Base-by-base conservation (phyloP, 2,329 filamentous ascomycete genomes). In the Trichoderma gracile region DNA sequence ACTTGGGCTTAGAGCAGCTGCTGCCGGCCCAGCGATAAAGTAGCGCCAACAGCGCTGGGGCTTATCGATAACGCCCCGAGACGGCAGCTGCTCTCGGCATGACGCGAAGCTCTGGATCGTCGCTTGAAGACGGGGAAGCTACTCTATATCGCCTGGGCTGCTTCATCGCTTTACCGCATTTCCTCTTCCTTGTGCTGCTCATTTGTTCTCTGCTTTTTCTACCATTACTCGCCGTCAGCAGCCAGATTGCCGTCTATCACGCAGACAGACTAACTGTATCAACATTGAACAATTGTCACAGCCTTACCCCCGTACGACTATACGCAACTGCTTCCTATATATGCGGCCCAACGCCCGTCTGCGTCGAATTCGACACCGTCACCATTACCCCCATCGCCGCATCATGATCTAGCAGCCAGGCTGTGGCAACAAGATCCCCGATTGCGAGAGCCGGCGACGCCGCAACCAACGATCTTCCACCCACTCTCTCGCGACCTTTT, bases 361-460 rank as follows among this genome's bases (percentile, higher is more conserved):
- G 30, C n/a, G 59, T 56, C 43, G 54, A 25, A 53, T 33, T 19
- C 55, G 54, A 42, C 54, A 27, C 30, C 19, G n/a, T 49, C 55
- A 33, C 50, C 19, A 23, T 49, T 27, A 33, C 33, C n/a, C 3
- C 46, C 27, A 50, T 58, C 65, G 63, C 68, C 62, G 58, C 72
- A 72, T 67, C 72, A 77, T 77, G 75, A 70, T 74, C 71, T 77
- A 77, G 75, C 67, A 70, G 70, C 68, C 69, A 67, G 66, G 57
- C 42, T 42, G 60, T 30, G 45, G 57, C 67, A 62, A 55, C 58
- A 68, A 64, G 45, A 65, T 50, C 60, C 56, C 65, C 68, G 66
- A 73, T 65, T 71, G 66, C 62, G 61, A 68, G 54, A 71, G 70
- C 65, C 69, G 68, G 62, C 68, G 63, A 62, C 69, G 67, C 66